Evolutionary conservation across 257 asterid genomes (phyloP), one percentile per base, ranked within the genome.

Genomic region (Nyctanthes arbortristis): DNA sequence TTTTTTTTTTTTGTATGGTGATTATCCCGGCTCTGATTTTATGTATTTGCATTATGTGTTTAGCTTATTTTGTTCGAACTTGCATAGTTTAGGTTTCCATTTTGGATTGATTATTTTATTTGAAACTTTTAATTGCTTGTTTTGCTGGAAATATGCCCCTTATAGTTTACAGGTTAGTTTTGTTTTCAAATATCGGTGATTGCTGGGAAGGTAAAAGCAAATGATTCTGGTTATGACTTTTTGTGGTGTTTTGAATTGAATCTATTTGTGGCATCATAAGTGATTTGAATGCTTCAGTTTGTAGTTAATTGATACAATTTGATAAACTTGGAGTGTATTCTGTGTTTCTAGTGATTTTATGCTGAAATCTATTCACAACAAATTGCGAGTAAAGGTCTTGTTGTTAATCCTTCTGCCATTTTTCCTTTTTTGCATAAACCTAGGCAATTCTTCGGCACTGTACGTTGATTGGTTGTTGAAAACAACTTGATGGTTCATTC

Each of bases 361-460:
- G 32, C 71, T 34, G 79, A 61, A 72, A 55, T 60, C 40, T 64
- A 43, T 72, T 67, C 58, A 61, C 73, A 39, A 58, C 62, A 37
- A 60, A 67, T 49, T 47, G 61, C 52, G 67, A 8, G 40, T 70
- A 68, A 29, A 54, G 16, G 81, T 75, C 39, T 60, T 77, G 70
- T 70, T 77, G 70, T 63, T 76, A 32, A 72, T 66, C 73, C 63
- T 69, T 58, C 66, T 78, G 80, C 68, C 18, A 28, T 61, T 1
- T 3, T 57, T 7, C 57, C 33, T 30, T 70, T 54, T 47, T 73
- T 79, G 49, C 81, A 59, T 56, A 70, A 70, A 67, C 78, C 81
- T 71, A 61, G 61, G 76, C 66, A 56, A 72, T 72, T 59, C 68
- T 65, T 61, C 47, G 65, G 18, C 56, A 45, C 40, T 77, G 39